phyloP scores from a whole-genome alignment of 768 basidiomycete species.

The Suillus discolor region DNA sequence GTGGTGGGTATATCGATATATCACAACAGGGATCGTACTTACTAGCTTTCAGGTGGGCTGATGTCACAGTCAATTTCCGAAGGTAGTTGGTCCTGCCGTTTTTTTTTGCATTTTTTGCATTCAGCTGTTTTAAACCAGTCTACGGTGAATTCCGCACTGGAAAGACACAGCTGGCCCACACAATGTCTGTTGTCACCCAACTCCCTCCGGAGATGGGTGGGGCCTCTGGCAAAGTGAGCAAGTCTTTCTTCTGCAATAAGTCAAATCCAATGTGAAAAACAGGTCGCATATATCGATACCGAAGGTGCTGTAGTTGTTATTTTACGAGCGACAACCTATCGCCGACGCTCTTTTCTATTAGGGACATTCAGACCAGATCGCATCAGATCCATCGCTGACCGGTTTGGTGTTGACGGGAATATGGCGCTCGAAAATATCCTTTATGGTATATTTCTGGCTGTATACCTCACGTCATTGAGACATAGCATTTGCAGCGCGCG shows the following conservation, averaged over 20 bases:
- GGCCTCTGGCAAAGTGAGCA: conserved; percentile 77
- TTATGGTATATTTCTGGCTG: conserved; percentile 57
- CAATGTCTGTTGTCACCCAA: conserved; percentile 89
- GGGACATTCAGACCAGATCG: conserved; percentile 97
- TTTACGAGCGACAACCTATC: conserved; percentile 6
- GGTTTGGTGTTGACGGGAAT: conserved; percentile 90
- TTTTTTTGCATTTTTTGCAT: not conserved
- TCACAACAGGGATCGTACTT: not conserved
- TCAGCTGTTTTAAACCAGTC: conserved; percentile 46
- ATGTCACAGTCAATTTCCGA: conserved; percentile 95
- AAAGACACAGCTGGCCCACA: conserved; percentile 95
- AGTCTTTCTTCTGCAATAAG: not conserved
- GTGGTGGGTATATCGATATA: conserved; percentile 51
- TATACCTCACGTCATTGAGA: not conserved
- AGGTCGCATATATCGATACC: conserved; percentile 93
- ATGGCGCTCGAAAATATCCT: conserved; percentile 89
- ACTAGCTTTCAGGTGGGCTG: conserved; percentile 63
- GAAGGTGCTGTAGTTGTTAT: conserved; percentile 51
- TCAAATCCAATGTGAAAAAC: conserved; percentile 1
- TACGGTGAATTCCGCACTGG: conserved; percentile 97
- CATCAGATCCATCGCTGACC: conserved; percentile 86
- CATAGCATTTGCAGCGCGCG: conserved; percentile 59
- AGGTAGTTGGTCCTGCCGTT: conserved; percentile 43
- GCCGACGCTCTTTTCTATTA: conserved; percentile 33
- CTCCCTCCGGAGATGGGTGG: conserved; percentile 90